Evolutionary conservation across 208 protist species (phyloP), one percentile per base, ranked within the genome.

Genomic region (Novymonas esmeraldas): DNA sequence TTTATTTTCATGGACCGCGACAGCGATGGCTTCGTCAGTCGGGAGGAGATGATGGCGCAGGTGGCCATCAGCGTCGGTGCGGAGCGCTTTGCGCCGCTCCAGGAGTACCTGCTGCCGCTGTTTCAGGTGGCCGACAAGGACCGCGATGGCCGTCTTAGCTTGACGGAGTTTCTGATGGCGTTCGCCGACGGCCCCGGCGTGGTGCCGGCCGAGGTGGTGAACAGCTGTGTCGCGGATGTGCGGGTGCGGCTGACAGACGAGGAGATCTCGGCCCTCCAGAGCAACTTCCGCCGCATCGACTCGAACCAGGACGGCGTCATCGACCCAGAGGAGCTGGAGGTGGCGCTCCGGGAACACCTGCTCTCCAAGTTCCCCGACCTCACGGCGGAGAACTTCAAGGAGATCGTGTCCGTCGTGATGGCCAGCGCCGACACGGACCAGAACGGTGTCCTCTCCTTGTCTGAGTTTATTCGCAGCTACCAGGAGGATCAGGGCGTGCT

Each of bases 401-500:
- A 92, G 60, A 90, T 92, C 59, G 79, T 93, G 13, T 67, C 74
- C 5, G 86, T 93, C 42, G 82, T 93, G 18, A 83, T 95, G 79
- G 75, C 78, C 11, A 89, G 73, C 64, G 89, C 89, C 44, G 89
- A 95, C 64, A 45, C 69, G 31, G 82, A 92, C 59, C 29, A 71
- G 36, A 85, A 95, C 61, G 89, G 89, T 13, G 69, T 79, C 1
- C 75, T 95, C 4, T 92, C 77, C 36, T 66, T 93, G 11, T 90
- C 89, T 10, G 85, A 95, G 74, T 95, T 95, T 56, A 93, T 95
- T 56, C 89, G 89, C 42, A 90, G 82, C 58, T 95, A 84, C 75
- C 89, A 95, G 70, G 85, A 95, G 63, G 89, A 95, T 48, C 89
- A 95, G 34, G 86, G 86, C 48, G 89, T 95, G 18, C 80, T 95